These are phyloP conservation scores for Bipolaris victoriae DNA, from an alignment of 2,329 filamentous ascomycete species.

Conservation along the genomic window DNA sequence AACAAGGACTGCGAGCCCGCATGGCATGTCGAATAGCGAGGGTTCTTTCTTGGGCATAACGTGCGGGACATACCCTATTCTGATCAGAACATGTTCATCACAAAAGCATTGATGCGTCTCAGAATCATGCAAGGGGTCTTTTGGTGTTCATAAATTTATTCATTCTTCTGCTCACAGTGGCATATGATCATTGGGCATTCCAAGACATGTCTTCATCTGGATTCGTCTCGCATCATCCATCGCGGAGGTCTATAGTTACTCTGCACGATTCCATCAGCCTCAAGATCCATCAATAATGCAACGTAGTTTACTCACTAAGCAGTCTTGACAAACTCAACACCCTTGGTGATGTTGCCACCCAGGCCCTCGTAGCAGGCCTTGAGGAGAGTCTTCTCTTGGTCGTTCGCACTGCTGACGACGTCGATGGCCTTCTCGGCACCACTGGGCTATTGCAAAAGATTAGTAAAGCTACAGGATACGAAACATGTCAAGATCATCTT, in stretches of 20 bases:
- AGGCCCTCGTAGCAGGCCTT: conserved; percentile 76
- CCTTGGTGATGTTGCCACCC: conserved; percentile 93
- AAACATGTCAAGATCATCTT: background rate
- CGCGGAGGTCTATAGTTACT: conserved; percentile 27
- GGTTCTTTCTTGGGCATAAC: too few species aligned
- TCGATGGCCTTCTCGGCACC: conserved; percentile 88
- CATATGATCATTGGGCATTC: conserved; percentile 13
- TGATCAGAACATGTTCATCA: background rate
- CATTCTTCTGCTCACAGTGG: conserved; percentile 9
- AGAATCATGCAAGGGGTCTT: background rate
- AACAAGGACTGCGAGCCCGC: too few species aligned
- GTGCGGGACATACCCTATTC: background rate
- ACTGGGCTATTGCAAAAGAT: conserved; percentile 63
- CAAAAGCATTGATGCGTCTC: background rate
- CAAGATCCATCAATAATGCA: background rate
- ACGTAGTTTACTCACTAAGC: conserved; percentile 39
- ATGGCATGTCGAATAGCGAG: too few species aligned
- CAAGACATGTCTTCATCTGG: conserved; percentile 18
- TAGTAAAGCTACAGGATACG: conserved; percentile 8
- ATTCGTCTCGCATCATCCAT: conserved; percentile 20
- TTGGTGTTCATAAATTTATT: background rate
- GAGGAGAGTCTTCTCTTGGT: conserved; percentile 88
- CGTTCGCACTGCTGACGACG: conserved; percentile 75
- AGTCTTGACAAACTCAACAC: conserved; percentile 85
- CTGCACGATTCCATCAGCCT: conserved; percentile 17